Evolutionary conservation across 495 filamentous ascomycete genomes (phyloP).

Genomic region (Aspergillus campestris): DNA sequence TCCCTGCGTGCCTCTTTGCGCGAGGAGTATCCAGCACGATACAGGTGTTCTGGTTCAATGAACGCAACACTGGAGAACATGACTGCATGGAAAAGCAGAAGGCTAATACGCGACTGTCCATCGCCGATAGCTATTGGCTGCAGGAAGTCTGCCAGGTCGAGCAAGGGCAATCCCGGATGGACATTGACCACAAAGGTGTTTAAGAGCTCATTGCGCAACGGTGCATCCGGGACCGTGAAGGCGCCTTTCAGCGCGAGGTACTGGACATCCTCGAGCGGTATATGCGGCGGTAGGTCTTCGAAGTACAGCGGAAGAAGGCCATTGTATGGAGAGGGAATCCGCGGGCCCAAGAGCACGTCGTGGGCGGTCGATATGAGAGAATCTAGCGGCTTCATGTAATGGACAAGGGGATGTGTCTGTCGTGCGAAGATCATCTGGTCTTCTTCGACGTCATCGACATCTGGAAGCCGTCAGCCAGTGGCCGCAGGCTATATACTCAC

Average conservation of each 20-base stretch:
- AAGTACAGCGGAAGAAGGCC: not conserved
- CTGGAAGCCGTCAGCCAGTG: not conserved
- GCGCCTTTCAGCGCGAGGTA: slow-evolving; percentile 59
- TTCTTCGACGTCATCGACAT: not conserved
- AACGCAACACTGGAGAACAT: slow-evolving; percentile 61
- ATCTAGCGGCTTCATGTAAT: slow-evolving; percentile 5
- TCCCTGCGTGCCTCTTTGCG: slow-evolving; percentile 56
- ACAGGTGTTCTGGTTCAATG: slow-evolving; percentile 51
- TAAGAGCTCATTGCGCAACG: slow-evolving; percentile 54
- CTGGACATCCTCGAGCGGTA: slow-evolving; percentile 8
- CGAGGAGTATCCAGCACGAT: slow-evolving; percentile 49
- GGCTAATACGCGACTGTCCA: slow-evolving; percentile 40
- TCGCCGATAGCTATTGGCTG: slow-evolving; percentile 43
- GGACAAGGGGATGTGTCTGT: not conserved
- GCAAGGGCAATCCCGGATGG: slow-evolving; percentile 64
- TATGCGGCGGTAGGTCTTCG: not conserved
- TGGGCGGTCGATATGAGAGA: slow-evolving; percentile 3
- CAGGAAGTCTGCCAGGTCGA: slow-evolving; percentile 57
- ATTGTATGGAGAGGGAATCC: not conserved
- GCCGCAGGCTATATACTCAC: too few relatives aligned
- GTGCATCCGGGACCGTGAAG: slow-evolving; percentile 45
- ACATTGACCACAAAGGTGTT: slow-evolving; percentile 59
- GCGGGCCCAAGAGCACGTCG: slow-evolving; percentile 1
- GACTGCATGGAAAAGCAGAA: slow-evolving; percentile 60
- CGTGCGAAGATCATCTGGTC: not conserved